These are phyloP conservation scores for Gymnopus androsaceus DNA, from an alignment of 1,284 basidiomycete genomes.

Conservation along the genomic window DNA sequence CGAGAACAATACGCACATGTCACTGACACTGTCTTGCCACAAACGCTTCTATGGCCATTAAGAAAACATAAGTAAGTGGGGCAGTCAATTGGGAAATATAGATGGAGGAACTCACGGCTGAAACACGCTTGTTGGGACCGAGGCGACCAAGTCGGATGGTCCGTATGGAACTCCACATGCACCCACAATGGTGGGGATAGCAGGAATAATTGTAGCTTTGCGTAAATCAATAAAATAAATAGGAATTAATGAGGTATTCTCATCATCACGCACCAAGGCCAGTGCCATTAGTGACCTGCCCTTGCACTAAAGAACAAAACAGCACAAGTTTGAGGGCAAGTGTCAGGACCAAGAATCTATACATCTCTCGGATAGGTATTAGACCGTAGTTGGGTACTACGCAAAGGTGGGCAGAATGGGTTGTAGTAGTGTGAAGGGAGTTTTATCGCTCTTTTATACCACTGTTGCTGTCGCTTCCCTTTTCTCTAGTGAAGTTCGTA, in stretches of 20 bases:
- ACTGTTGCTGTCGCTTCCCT: too few relatives aligned
- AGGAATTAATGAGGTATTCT: background rate
- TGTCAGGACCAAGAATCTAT: too few relatives aligned
- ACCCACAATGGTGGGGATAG: background rate
- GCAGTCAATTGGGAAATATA: background rate
- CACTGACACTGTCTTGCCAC: background rate
- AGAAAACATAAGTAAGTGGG: background rate
- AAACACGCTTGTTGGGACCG: background rate
- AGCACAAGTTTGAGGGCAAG: too few relatives aligned
- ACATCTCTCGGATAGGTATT: too few relatives aligned
- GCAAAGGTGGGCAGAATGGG: too few relatives aligned
- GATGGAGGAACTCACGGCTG: background rate
- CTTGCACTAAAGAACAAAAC: background rate
- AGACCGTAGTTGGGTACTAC: too few relatives aligned
- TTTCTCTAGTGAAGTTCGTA: too few relatives aligned
- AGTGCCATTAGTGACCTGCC: background rate
- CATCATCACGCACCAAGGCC: background rate
- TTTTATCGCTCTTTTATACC: too few relatives aligned
- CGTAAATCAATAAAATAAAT: background rate
- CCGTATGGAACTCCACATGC: background rate
- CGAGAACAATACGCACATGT: background rate
- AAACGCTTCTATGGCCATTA: background rate
- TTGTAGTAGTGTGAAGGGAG: too few relatives aligned
- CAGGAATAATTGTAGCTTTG: background rate
- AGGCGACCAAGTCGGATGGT: background rate